Evolutionary conservation across 108 stramenopile species (phyloP), one percentile per base, ranked within the genome.

Genomic region (Skeletonema potamos): DNA sequence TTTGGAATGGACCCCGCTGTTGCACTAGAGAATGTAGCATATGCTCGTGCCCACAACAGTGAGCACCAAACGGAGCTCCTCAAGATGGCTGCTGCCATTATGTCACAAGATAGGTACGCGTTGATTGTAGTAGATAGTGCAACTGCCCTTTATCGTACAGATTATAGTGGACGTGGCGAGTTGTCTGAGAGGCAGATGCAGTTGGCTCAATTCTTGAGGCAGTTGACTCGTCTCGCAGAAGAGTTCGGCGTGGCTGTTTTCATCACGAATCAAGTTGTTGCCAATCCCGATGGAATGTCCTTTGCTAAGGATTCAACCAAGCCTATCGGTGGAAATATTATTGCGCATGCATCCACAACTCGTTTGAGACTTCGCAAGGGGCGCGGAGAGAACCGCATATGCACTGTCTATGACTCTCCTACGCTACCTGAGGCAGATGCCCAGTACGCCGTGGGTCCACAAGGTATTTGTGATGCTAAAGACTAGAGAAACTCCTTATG

Each of bases 281-380:
- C 98, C 33, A 93, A 97, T 70, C 98, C 98, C 11, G 99, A 96
- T 80, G 91, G 87, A 8, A 97, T 99, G 96, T 89, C 86, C 34
- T 98, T 98, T 81, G 97, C 97, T n/a, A 99, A 98, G 81, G 98
- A 99, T 74, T 66, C 86, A 15, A 98, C 97, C 37, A 99, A 99
- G 79, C 98, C 99, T 5, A 99, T 99, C 76, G 99, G 99, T 13
- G 99, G 99, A 27, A 99, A 99, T 83, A 99, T 99, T 70, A 96
- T 99, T 54, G 99, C 99, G 1, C 99, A 99, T 77, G 99, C 99
- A 0, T 94, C 94, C 7, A 98, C 97, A 15, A 99, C 98, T 29
- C 87, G 99, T n/a, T 78, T 99, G 66, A 89, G 97, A 17, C 86
- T 99, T 59, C 88, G 98, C 37, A 99, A 99, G 81, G 99, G 97